Base-by-base conservation (phyloP, 306 rosid species). In the Inga laurina region DNA sequence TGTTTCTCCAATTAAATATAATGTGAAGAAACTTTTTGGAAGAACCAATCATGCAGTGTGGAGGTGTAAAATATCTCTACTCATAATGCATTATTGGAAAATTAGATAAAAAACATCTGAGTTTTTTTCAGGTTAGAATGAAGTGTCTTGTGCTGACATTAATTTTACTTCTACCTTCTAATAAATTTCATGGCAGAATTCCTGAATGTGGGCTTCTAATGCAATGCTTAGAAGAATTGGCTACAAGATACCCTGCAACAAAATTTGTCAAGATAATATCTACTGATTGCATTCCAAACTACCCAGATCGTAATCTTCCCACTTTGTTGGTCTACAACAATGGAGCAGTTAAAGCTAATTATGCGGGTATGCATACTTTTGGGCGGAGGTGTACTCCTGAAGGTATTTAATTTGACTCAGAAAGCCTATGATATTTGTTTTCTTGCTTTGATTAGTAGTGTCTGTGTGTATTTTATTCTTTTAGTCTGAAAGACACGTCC, bases 241-340 rank as follows among this genome's bases (percentile, higher is more conserved):
- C 99, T 0, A 57, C 84, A 1, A 92, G 85, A 86, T 96, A 96
- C 74, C 94, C 97, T n/a, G 91, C 91, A 39, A 96, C 98, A n/a
- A 96, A 96, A 83, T 93, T 96, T 88, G 97, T 94, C 13, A 93
- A 93, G 86, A 96, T 93, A 79, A 91, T 96, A 87, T 93, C 99
- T 3, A 96, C 99, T 5, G 99, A 96, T 34, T 96, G 99, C 88
- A 96, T 96, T 81, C 99, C 98, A 0, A 96, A 96, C 83, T 96
- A 96, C 77, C 98, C 97, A 0, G 98, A 96, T 85, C 79, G 86
- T 32, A 96, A 96, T 86, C 92, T 93, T 81, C 99, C 99, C 11
- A 92, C 99, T 78, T 82, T 96, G 37, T 82, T 93, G 77, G 98
- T 96, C 19, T 96, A 96, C 90, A 93, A 96, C 92, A 96, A 91